These are phyloP conservation scores for Geoglossum glabrum DNA, from an alignment of 495 filamentous ascomycete species.

Conservation along the genomic window DNA sequence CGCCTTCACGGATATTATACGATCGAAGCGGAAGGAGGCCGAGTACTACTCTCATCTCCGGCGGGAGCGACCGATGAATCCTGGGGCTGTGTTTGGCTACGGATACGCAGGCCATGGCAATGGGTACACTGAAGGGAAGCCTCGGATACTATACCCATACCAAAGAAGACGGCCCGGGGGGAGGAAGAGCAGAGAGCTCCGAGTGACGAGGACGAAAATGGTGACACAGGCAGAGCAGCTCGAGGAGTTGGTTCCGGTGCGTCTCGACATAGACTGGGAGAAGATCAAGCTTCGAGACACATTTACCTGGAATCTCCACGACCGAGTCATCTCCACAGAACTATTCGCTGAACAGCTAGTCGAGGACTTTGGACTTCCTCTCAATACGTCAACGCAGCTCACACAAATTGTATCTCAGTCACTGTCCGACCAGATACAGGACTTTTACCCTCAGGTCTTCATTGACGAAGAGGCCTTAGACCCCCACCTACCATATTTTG, in stretches of 20 bases:
- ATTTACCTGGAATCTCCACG: slow-evolving; percentile 96
- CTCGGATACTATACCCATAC: slow-evolving; percentile 50
- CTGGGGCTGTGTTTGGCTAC: slow-evolving; percentile 46
- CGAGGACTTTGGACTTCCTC: slow-evolving; percentile 71
- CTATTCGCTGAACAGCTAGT: slow-evolving; percentile 74
- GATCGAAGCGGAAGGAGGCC: slow-evolving; percentile 29
- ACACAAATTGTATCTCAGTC: slow-evolving; percentile 58
- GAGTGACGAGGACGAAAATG: slow-evolving; percentile 55
- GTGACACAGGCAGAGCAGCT: slow-evolving; percentile 69
- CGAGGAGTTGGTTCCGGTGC: slow-evolving; percentile 77
- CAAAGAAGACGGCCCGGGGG: slow-evolving; percentile 54
- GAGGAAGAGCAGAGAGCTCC: slow-evolving; percentile 47
- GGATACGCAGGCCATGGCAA: slow-evolving; percentile 89
- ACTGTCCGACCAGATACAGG: slow-evolving; percentile 74
- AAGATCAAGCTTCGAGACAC: slow-evolving; percentile 92
- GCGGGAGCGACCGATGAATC: slow-evolving; percentile 30
- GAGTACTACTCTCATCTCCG: slow-evolving; percentile 30
- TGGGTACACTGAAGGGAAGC: slow-evolving; percentile 35
- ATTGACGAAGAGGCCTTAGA: slow-evolving; percentile 83
- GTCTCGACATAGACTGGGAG: slow-evolving; percentile 87
- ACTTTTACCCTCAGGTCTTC: slow-evolving; percentile 79
- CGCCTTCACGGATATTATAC: slow-evolving; percentile 13
- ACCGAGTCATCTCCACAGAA: slow-evolving; percentile 56
- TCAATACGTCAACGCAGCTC: slow-evolving; percentile 39
- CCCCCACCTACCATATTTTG: slow-evolving; percentile 71